phyloP scores from a whole-genome alignment of 768 basidiomycete genomes.

The Trichaptum fuscoviolaceum region DNA sequence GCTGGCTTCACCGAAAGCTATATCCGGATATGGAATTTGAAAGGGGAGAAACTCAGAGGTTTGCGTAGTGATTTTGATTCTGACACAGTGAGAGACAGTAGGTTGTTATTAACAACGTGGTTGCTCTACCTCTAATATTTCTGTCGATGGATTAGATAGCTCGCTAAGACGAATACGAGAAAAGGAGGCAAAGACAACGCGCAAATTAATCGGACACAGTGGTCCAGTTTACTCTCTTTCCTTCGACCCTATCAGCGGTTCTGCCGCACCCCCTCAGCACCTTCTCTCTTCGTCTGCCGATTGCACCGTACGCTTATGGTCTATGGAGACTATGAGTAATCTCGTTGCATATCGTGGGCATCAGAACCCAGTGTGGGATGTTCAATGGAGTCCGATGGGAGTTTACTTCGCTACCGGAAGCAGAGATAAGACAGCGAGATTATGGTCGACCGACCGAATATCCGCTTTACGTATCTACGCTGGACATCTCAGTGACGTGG shows the following conservation, averaged over 20 bases:
- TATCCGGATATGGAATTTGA: conserved; percentile 90
- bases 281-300: conserved; percentile 92
- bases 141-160: conserved; percentile 35
- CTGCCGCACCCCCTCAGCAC: conserved; percentile 78
- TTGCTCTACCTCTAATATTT: conserved; percentile 5
- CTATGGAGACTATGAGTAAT: conserved; percentile 90
- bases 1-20: conserved; percentile 95
- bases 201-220: conserved; percentile 96
- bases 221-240: conserved; percentile 93
- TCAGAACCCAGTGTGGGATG: conserved; percentile 97
- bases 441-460: conserved; percentile 93
- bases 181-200: conserved; percentile 76
- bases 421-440: conserved; percentile 86
- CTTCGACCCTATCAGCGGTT: conserved; percentile 89
- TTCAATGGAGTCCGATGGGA: conserved; percentile 97
- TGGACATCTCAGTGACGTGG: conserved; percentile 94
- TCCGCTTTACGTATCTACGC: conserved; percentile 88
- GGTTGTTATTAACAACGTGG: conserved; percentile 20
- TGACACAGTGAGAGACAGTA: conserved; percentile 65
- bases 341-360: conserved; percentile 93
- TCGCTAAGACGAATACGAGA: conserved; percentile 66
- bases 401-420: conserved; percentile 98
- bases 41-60: conserved; percentile 82
- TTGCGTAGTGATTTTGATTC: conserved; percentile 70
- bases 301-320: conserved; percentile 88